Evolutionary conservation across 129 eudicot species (phyloP).

Genomic region (Smallanthus sonchifolius): DNA sequence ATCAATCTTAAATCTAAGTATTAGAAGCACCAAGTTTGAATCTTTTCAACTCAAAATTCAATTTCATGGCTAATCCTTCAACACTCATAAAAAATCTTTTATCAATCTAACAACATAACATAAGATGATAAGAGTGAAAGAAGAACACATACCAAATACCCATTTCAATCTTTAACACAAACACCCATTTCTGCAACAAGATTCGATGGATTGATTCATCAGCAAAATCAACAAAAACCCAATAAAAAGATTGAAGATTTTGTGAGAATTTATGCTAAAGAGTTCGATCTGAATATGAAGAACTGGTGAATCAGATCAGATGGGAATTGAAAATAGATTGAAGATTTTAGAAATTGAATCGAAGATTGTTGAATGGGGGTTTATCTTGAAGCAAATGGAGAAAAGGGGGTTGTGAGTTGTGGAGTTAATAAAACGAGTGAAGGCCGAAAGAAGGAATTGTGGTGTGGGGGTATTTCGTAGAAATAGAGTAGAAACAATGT

Average conservation of each 20-base stretch:
- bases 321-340: not conserved
- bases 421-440: constrained; percentile 22
- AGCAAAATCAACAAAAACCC: constrained; percentile 26
- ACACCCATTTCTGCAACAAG: constrained; percentile 30
- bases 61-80: not conserved
- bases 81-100: constrained; percentile 3
- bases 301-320: constrained; percentile 41
- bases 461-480: constrained; percentile 10
- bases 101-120: constrained; percentile 11
- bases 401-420: not conserved
- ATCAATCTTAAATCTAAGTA: constrained; percentile 11
- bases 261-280: not conserved
- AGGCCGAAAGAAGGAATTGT: constrained; percentile 18
- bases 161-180: constrained; percentile 42
- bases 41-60: constrained; percentile 17
- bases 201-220: constrained; percentile 12
- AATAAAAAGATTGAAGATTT: not conserved
- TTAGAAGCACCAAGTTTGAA: constrained; percentile 1
- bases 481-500: constrained; percentile 28
- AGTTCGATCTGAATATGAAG: constrained; percentile 35
- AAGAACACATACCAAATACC: constrained; percentile 42
- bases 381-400: constrained; percentile 35
- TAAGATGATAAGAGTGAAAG: not conserved
- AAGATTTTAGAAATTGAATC: constrained; percentile 22
- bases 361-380: constrained; percentile 30